phyloP scores from a whole-genome alignment of 208 protist species.

The Leishmania braziliensis region DNA sequence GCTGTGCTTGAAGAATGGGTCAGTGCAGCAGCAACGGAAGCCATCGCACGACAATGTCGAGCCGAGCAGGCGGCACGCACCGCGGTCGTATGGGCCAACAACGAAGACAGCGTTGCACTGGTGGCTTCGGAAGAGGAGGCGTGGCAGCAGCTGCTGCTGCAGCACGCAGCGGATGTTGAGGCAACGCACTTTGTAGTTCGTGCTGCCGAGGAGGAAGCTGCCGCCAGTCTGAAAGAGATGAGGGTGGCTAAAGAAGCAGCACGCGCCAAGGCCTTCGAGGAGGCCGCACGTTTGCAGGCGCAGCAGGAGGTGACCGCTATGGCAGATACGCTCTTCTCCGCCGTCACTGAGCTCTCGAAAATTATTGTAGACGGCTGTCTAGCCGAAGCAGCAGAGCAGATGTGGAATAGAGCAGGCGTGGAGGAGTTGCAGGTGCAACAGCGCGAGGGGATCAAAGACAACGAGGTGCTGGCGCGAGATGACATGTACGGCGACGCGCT shows the following conservation, averaged over 20 bases:
- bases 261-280: not conserved
- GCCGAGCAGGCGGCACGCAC: not conserved
- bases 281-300: not conserved
- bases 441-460: not conserved
- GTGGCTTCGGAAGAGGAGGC: not conserved
- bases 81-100: not conserved
- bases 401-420: not conserved
- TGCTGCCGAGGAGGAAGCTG: not conserved
- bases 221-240: not conserved
- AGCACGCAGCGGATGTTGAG: not conserved
- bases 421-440: not conserved
- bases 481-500: not conserved
- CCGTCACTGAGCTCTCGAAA: not conserved
- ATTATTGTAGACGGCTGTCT: not conserved
- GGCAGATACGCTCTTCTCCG: not conserved
- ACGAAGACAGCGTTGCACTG: not conserved
- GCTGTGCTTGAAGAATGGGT: not conserved
- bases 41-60: too few relatives aligned
- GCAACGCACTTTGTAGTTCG: not conserved
- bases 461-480: not conserved
- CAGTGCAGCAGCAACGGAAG: not conserved
- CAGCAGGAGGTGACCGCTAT: not conserved
- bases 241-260: not conserved
- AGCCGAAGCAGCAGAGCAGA: not conserved
- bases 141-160: not conserved